Conservation (phyloP, 2,329 filamentous ascomycete genomes). For the Fusarium anguioides region DNA sequence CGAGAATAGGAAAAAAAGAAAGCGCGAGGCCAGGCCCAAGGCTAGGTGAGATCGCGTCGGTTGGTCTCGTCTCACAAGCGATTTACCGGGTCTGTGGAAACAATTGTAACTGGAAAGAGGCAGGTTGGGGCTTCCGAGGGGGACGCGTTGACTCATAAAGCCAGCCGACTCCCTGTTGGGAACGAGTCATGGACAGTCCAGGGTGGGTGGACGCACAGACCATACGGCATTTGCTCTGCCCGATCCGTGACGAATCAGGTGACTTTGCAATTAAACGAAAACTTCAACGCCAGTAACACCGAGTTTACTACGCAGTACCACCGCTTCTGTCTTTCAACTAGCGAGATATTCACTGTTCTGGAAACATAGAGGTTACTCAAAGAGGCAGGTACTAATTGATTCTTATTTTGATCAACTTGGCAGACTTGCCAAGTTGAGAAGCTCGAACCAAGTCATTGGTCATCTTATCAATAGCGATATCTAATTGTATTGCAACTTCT, state of each 20-base stretch:
- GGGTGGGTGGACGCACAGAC: background rate
- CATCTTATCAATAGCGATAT: too few species aligned
- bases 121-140: constrained; percentile 30
- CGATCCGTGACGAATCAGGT: constrained; percentile 8
- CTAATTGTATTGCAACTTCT: too few species aligned
- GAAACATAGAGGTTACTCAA: too few species aligned
- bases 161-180: constrained; percentile 16
- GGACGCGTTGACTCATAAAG: constrained; percentile 46
- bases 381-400: too few species aligned
- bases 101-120: constrained; percentile 38
- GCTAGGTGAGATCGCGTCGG: constrained; percentile 26
- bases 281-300: too few species aligned
- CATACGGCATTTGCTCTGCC: background rate
- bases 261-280: background rate
- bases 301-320: too few species aligned
- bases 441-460: too few species aligned
- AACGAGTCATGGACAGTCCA: constrained; percentile 41
- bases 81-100: constrained; percentile 37
- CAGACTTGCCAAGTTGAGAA: too few species aligned
- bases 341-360: too few species aligned
- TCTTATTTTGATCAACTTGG: too few species aligned
- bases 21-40: background rate
- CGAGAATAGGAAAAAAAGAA: background rate
- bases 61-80: constrained; percentile 6
- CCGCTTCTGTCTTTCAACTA: too few species aligned